These are phyloP conservation scores for Termitomyces sp. DNA, from an alignment of 768 basidiomycete species.

Conservation along the genomic window DNA sequence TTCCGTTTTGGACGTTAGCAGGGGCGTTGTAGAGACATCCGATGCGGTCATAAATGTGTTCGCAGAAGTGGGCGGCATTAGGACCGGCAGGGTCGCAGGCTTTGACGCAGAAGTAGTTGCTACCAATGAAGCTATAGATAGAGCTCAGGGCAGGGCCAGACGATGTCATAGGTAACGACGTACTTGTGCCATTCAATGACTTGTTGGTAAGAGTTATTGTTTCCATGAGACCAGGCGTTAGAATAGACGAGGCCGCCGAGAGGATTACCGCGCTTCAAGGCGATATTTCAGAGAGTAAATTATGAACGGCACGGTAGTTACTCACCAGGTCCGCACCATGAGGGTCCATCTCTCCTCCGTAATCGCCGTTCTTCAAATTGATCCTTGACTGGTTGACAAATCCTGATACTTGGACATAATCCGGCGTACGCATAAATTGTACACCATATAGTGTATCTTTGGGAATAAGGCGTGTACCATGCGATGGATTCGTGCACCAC, in stretches of 20 bases:
- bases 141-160: conserved; percentile 6
- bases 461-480: conserved; percentile 74
- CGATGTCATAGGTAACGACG: conserved; percentile 14
- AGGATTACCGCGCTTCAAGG: conserved; percentile 11
- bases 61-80: conserved; percentile 40
- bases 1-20: conserved; percentile 40
- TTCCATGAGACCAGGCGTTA: conserved; percentile 16
- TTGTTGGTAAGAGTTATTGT: conserved; percentile 36
- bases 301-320: background rate
- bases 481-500: conserved; percentile 69
- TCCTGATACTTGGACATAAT: conserved; percentile 58
- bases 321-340: conserved; percentile 59
- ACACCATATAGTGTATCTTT: conserved; percentile 55
- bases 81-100: conserved; percentile 46
- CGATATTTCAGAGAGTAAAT: background rate
- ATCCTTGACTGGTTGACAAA: conserved; percentile 58
- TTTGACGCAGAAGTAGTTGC: conserved; percentile 50
- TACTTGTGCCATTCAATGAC: conserved; percentile 56
- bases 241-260: conserved; percentile 16
- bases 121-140: conserved; percentile 50
- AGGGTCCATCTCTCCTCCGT: conserved; percentile 75
- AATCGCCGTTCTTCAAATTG: conserved; percentile 47
- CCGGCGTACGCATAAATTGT: conserved; percentile 55
- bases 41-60: conserved; percentile 60
- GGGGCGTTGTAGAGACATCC: conserved; percentile 61